Conservation (phyloP, 2,329 filamentous ascomycete genomes). For the Cryphonectria nitschkei region DNA sequence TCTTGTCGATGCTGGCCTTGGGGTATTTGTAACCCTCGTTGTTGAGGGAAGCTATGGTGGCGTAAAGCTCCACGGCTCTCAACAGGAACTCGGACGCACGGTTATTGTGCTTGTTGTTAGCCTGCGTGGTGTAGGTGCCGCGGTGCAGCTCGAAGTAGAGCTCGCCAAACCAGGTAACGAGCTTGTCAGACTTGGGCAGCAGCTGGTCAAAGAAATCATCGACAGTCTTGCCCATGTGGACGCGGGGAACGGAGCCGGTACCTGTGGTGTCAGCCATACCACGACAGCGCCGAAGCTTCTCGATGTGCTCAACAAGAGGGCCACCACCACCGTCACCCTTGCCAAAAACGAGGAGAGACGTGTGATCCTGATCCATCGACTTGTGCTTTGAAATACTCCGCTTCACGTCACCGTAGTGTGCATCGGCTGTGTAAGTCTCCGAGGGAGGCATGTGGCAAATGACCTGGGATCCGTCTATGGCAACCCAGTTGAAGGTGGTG, state of each 20-base stretch:
- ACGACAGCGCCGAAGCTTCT: slow-evolving; percentile 91
- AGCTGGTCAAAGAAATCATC: slow-evolving; percentile 92
- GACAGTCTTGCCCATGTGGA: slow-evolving; percentile 87
- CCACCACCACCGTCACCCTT: slow-evolving; percentile 97
- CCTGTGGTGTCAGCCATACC: slow-evolving; percentile 88
- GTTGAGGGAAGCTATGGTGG: slow-evolving; percentile 80
- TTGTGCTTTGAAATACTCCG: slow-evolving; percentile 92
- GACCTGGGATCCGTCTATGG: slow-evolving; percentile 92
- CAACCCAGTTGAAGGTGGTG: slow-evolving; percentile 98
- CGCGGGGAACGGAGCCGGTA: slow-evolving; percentile 68
- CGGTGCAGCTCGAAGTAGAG: slow-evolving; percentile 97
- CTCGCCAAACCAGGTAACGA: slow-evolving; percentile 97
- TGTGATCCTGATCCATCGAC: slow-evolving; percentile 89
- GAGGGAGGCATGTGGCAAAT: slow-evolving; percentile 96
- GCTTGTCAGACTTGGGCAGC: slow-evolving; percentile 75
- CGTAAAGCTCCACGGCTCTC: slow-evolving; percentile 84
- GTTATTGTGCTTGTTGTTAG: slow-evolving; percentile 97
- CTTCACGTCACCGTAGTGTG: slow-evolving; percentile 91
- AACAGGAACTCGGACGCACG: slow-evolving; percentile 82
- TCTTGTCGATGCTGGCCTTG: slow-evolving; percentile 88
- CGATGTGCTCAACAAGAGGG: slow-evolving; percentile 89
- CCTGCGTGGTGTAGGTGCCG: slow-evolving; percentile 95
- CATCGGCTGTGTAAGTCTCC: slow-evolving; percentile 93
- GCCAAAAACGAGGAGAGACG: slow-evolving; percentile 89
- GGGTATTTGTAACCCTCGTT: slow-evolving; percentile 81